Conservation (phyloP, 2,329 filamentous ascomycete species). For the Diaporthe longicolla region DNA sequence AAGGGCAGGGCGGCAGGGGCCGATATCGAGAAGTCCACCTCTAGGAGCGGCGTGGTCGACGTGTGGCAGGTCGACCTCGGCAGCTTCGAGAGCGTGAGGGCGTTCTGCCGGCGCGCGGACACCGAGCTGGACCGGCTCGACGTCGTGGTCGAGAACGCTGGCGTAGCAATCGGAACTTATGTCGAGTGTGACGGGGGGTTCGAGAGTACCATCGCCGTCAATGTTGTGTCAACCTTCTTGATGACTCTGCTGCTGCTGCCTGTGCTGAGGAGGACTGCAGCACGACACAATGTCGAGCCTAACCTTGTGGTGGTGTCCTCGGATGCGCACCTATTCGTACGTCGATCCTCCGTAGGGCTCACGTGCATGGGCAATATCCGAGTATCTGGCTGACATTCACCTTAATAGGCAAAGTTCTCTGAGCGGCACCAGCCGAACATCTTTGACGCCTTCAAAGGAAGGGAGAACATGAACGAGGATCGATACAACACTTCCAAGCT, state of each 20-base stretch:
- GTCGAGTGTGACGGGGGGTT: conserved; percentile 53
- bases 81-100: conserved; percentile 60
- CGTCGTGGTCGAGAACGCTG: conserved; percentile 59
- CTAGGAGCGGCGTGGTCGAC: conserved; percentile 51
- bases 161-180: conserved; percentile 46
- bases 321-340: conserved; percentile 52
- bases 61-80: conserved; percentile 66
- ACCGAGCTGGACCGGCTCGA: conserved; percentile 57
- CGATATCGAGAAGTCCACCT: conserved; percentile 52
- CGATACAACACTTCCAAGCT: conserved; percentile 55
- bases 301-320: conserved; percentile 58
- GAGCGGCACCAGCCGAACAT: conserved; percentile 51
- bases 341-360: conserved; percentile 13
- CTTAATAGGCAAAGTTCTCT: conserved; percentile 51
- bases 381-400: not conserved
- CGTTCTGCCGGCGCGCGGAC: conserved; percentile 54
- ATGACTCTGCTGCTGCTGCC: conserved; percentile 61
- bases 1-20: conserved; percentile 56
- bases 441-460: conserved; percentile 52
- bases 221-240: conserved; percentile 62
- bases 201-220: conserved; percentile 61
- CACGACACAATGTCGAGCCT: conserved; percentile 51
- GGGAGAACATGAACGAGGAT: conserved; percentile 47
- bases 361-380: not conserved
- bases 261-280: conserved; percentile 54